Evolutionary conservation across 768 basidiomycete genomes (phyloP), one percentile per base, ranked within the genome.

Genomic region (Rhodotorula toruloides): DNA sequence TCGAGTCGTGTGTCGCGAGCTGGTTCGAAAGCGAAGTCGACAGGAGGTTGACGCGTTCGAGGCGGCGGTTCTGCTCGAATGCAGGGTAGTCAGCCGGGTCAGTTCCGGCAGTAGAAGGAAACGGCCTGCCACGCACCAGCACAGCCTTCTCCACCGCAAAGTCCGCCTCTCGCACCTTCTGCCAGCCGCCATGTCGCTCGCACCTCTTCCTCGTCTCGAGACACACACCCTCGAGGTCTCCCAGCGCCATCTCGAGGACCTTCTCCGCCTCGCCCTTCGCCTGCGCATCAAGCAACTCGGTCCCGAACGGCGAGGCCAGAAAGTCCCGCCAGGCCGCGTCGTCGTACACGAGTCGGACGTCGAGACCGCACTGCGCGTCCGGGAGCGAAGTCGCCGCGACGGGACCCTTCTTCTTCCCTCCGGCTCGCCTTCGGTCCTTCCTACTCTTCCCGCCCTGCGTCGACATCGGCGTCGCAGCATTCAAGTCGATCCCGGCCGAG

Each of bases 341-440:
- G n/a, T 86, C 86, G 75, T 87, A 86, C 65, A 87, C 87, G 31
- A 96, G 80, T 37, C 91, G 82, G 72, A 86, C 85, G 76, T 96
- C 91, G 86, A 91, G 92, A 9, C 92, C 91, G 77, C 91, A 96
- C 37, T 70, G 71, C 27, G 73, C 75, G 11, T 74, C 76, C 4
- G 70, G 70, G 1, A 72, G 84, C 83, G 25, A 84, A 83, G 57
- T 87, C 29, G 66, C 61, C 14, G 56, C 50, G 31, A 58, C 52
- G 87, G 16, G 82, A 57, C 25, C 89, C 31, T 82, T 80, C 29
- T 83, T 60, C 53, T 66, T 72, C 11, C 46, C 44, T n/a, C 25
- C 25, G 82, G 43, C 90, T 81, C n/a, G n/a, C n/a, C n/a, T n/a
- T n/a, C 49, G 82, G 77, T 42, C 73, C 73, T 54, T 83, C 55